Percentiles rank a stretch among this genome's conserved stretches.
These are phyloP conservation scores for Ampelomyces quisqualis DNA, from an alignment of 2,329 filamentous ascomycete genomes.

Conservation along the genomic window DNA sequence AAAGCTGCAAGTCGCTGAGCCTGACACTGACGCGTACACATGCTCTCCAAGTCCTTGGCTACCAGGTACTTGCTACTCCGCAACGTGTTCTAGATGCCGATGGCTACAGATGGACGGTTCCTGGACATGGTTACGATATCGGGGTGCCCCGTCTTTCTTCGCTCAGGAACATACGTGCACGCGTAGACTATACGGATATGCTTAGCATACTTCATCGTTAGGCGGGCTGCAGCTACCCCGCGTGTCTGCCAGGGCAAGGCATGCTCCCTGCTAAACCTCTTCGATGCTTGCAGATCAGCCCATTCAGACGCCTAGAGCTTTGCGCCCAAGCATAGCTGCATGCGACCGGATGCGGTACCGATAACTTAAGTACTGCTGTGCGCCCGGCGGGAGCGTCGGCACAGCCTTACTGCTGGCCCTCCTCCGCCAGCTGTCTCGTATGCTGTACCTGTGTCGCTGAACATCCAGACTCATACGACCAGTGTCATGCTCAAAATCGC, in stretches of 20 bases:
- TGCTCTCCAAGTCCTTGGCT: too few species aligned
- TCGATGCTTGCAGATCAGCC: constrained; percentile 7
- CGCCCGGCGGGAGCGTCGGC: constrained; percentile 4
- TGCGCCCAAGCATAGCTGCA: constrained; percentile 9
- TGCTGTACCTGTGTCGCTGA: constrained; percentile 4
- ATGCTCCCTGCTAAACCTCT: constrained; percentile 1
- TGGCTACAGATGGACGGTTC: too few species aligned
- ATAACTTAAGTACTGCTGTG: constrained; percentile 16
- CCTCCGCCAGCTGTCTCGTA: constrained; percentile 8
- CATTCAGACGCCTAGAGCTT: background rate
- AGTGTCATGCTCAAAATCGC: constrained; percentile 36
- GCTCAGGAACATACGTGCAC: too few species aligned
- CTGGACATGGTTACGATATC: too few species aligned
- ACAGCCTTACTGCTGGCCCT: constrained; percentile 14
- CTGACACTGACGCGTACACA: too few species aligned
- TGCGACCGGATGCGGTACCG: constrained; percentile 10
- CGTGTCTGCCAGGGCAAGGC: too few species aligned
- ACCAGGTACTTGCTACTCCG: too few species aligned
- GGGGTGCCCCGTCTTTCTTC: too few species aligned
- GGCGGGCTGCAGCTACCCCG: constrained; percentile 11
- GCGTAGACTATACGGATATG: too few species aligned
- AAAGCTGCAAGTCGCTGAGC: too few species aligned
- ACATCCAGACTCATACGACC: too few species aligned
- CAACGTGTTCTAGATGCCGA: too few species aligned
- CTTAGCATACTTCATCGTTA: background rate